Conservation (phyloP, 202 grass and related monocot genomes). For the Setaria viridis region DNA sequence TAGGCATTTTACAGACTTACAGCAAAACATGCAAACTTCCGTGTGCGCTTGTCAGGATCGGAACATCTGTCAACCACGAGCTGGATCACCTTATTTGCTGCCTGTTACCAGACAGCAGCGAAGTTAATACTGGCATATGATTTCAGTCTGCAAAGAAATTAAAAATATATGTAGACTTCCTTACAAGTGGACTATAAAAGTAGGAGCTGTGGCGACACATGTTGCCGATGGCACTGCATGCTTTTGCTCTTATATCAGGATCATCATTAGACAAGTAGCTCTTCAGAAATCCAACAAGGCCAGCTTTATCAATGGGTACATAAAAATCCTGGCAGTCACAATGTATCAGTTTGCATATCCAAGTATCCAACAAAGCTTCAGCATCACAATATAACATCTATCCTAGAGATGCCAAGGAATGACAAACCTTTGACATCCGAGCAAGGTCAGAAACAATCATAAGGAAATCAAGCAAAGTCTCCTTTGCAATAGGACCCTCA, state of each 20-base stretch:
- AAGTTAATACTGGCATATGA: slow-evolving; percentile 31
- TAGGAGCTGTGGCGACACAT: slow-evolving; percentile 94
- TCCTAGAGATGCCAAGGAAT: not conserved
- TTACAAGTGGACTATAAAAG: slow-evolving; percentile 92
- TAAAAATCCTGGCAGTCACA: slow-evolving; percentile 77
- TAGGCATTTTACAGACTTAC: slow-evolving; percentile 56
- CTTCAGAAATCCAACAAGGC: slow-evolving; percentile 76
- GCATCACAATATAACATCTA: too few relatives aligned
- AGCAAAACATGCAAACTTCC: slow-evolving; percentile 98
- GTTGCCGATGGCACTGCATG: slow-evolving; percentile 97
- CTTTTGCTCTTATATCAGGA: slow-evolving; percentile 94
- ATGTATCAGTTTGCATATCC: slow-evolving; percentile 36
- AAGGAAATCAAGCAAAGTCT: slow-evolving; percentile 86
- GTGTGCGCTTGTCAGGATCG: slow-evolving; percentile 84
- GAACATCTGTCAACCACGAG: slow-evolving; percentile 92
- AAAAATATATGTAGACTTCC: slow-evolving; percentile 14
- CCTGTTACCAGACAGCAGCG: slow-evolving; percentile 52
- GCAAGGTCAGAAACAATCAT: slow-evolving; percentile 99
- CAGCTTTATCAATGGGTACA: slow-evolving; percentile 79
- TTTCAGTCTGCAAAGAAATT: slow-evolving; percentile 16
- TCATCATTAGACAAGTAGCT: slow-evolving; percentile 66
- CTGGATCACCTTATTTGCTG: slow-evolving; percentile 71
- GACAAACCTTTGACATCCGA: slow-evolving; percentile 93
- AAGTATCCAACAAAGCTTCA: too few relatives aligned
- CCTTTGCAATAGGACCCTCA: slow-evolving; percentile 58